These are phyloP conservation scores for Plantago lanceolata DNA, from an alignment of 305 asterid species.

Conservation along the genomic window DNA sequence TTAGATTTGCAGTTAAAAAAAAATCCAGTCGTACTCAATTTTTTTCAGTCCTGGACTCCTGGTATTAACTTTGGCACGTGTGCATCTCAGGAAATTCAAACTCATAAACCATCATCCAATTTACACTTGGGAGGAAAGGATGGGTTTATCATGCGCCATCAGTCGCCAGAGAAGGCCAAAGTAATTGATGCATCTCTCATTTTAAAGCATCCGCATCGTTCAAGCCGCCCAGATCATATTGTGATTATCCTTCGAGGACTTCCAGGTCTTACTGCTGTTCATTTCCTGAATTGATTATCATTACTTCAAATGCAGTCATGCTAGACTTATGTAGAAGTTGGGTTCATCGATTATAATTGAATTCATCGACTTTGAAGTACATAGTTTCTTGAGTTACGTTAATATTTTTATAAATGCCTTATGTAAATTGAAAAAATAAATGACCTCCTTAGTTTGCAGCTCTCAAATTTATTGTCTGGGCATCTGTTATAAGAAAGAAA, in stretches of 20 bases:
- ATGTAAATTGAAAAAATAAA: too few species aligned
- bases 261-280: constrained; percentile 53
- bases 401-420: too few species aligned
- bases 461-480: too few species aligned
- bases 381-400: too few species aligned
- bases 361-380: too few species aligned
- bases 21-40: not conserved
- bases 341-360: too few species aligned
- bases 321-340: not conserved
- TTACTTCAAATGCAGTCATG: constrained; percentile 5
- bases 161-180: constrained; percentile 48
- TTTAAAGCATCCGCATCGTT: constrained; percentile 81
- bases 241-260: constrained; percentile 91
- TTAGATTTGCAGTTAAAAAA: too few species aligned
- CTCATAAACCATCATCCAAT: constrained; percentile 40
- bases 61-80: constrained; percentile 20
- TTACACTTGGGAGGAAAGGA: constrained; percentile 42
- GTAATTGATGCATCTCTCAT: constrained; percentile 71
- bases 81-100: constrained; percentile 43
- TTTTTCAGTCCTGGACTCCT: constrained; percentile 11
- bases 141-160: constrained; percentile 35
- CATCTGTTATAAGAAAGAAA: too few species aligned
- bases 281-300: constrained; percentile 3
- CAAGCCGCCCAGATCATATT: constrained; percentile 84
- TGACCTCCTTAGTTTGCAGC: too few species aligned